Conservation (phyloP, 179 eudicot species). For the Drosera spatulata region DNA sequence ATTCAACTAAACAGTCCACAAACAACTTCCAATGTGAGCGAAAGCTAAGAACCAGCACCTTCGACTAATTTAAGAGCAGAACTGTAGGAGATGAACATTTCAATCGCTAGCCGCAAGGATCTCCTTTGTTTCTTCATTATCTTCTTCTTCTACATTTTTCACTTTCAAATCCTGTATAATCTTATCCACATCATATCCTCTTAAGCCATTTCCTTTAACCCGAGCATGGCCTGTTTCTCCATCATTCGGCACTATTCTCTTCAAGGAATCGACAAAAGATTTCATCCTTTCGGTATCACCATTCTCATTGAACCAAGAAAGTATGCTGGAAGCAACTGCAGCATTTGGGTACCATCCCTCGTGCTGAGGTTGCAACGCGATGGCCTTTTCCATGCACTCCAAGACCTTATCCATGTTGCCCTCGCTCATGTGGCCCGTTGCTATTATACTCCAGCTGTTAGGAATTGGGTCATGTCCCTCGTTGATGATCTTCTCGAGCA, state of each 20-base stretch:
- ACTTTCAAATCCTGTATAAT: slow-evolving; percentile 20
- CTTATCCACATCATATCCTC: slow-evolving; percentile 15
- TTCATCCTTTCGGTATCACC: slow-evolving; percentile 30
- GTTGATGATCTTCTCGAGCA: slow-evolving; percentile 25
- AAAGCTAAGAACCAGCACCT: too few relatives aligned
- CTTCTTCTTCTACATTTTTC: slow-evolving; percentile 23
- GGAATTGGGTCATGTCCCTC: slow-evolving; percentile 33
- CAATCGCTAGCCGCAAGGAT: slow-evolving; percentile 4
- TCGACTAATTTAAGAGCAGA: too few relatives aligned
- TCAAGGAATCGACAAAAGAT: slow-evolving; percentile 27
- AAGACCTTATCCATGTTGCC: slow-evolving; percentile 30
- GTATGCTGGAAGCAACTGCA: slow-evolving; percentile 15
- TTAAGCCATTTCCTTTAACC: slow-evolving; percentile 19
- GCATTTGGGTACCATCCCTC: slow-evolving; percentile 43
- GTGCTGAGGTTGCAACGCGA: slow-evolving; percentile 26
- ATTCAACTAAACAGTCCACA: too few relatives aligned
- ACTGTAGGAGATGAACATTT: background rate
- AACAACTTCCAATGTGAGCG: too few relatives aligned
- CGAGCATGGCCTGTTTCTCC: slow-evolving; percentile 20
- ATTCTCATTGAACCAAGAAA: slow-evolving; percentile 33
- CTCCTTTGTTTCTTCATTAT: slow-evolving; percentile 21
- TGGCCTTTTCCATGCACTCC: slow-evolving; percentile 37
- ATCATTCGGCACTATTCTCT: slow-evolving; percentile 14
- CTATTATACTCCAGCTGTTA: slow-evolving; percentile 40
- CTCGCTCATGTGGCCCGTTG: slow-evolving; percentile 27